Evolutionary conservation across 768 basidiomycete species (phyloP), one percentile per base, ranked within the genome.

Genomic region (Kockovaella imperatae): DNA sequence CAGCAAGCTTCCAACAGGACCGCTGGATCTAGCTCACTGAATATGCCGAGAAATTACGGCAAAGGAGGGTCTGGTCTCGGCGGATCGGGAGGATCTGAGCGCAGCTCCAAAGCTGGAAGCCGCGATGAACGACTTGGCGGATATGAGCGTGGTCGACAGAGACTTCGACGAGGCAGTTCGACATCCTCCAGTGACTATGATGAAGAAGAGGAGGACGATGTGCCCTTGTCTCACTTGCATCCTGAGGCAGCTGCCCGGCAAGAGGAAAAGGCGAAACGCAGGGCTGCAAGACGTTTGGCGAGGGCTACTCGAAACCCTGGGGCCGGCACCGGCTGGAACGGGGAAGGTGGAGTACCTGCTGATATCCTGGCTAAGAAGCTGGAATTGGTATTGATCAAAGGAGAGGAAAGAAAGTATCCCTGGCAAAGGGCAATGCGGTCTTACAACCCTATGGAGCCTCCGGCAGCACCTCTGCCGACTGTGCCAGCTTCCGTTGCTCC

Each of bases 301-400:
- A 17, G 50, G 47, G 15, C 46, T 18, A 28, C 42, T 20, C 43
- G 63, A 20, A 64, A 60, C 49, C 54, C 59, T 23, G 59, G 62
- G 26, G 57, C 56, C 4, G 54, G 50, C 17, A 47, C 49, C 7
- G 42, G 47, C 3, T 69, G 67, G 67, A 52, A 63, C 43, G 68
- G 68, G 7, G 68, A 69, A 52, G 65, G 65, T 25, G 68, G 68
- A 26, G 52, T 69, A 18, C 65, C 62, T 0, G 62, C 65, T 11
- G 45, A 51, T 24, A 34, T 58, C 10, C 45, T 68, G 8, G 18
- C 6, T 3, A 29, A 26, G 13, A 56, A 53, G 47, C 45, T 69
- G 36, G 59, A 67, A 35, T 43, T 47, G 3, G 40, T 26, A 6
- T 10, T 53, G 26, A 38, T 34, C 14, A 4, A 15, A 21, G 14